phyloP scores from a whole-genome alignment of 2,329 filamentous ascomycete species.

The Trichophyton schoenleinii region DNA sequence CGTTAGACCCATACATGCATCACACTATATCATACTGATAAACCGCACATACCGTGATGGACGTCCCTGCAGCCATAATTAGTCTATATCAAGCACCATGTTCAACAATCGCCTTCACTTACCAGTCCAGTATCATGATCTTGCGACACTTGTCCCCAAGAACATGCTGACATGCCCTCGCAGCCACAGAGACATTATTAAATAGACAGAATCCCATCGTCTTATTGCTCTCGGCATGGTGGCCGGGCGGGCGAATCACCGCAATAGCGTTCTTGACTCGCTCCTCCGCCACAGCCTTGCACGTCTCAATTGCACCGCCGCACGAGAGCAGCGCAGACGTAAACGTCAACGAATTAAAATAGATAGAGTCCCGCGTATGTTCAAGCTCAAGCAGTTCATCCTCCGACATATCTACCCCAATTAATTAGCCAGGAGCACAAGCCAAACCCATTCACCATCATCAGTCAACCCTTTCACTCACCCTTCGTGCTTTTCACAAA shows the following conservation, averaged over 20 bases:
- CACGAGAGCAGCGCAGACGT: constrained; percentile 71
- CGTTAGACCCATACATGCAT: constrained; percentile 4
- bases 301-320: constrained; percentile 90
- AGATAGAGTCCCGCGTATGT: constrained; percentile 60
- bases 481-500: constrained; percentile 55
- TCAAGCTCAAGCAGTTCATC: constrained; percentile 58
- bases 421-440: not conserved
- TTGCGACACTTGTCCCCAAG: constrained; percentile 74
- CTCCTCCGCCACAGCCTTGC: constrained; percentile 72
- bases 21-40: not conserved
- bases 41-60: constrained; percentile 40
- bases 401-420: constrained; percentile 33
- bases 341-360: constrained; percentile 71
- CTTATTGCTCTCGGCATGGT: constrained; percentile 77
- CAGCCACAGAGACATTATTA: constrained; percentile 91
- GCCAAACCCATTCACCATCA: too few relatives aligned
- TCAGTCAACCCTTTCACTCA: constrained; percentile 16
- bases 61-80: constrained; percentile 41
- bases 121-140: constrained; percentile 88
- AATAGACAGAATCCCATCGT: constrained; percentile 95
- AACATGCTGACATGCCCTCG: constrained; percentile 71
- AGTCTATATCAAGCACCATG: not conserved
- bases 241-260: constrained; percentile 85
- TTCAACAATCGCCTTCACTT: constrained; percentile 33
- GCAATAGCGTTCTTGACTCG: constrained; percentile 90